phyloP scores from a whole-genome alignment of 2,329 filamentous ascomycete species.

The Arthrobotrys musiformis region DNA sequence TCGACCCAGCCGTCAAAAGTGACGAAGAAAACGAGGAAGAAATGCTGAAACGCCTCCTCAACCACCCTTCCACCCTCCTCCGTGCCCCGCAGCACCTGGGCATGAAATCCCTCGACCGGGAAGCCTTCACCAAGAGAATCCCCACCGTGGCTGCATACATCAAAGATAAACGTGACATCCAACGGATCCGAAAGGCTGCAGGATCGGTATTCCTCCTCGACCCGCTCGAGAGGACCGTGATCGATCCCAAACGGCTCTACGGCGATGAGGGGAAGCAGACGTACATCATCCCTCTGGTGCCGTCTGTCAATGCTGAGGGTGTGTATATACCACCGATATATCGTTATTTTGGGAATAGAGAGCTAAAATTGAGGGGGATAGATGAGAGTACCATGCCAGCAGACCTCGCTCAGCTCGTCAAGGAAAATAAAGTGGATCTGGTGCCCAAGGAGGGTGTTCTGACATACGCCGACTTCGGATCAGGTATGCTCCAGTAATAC shows the following conservation, averaged over 20 bases:
- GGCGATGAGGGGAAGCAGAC: conserved; percentile 25
- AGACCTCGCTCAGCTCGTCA: conserved; percentile 39
- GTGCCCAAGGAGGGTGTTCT: conserved; percentile 11
- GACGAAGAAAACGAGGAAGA: conserved; percentile 33
- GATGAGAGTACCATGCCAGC: conserved; percentile 11
- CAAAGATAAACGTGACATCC: conserved; percentile 78
- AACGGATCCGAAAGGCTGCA: conserved; percentile 71
- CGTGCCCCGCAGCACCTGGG: conserved; percentile 57
- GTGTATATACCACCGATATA: too few species aligned
- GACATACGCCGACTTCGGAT: conserved; percentile 56
- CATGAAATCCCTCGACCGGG: conserved; percentile 75
- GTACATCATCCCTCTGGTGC: conserved; percentile 30
- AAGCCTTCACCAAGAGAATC: conserved; percentile 81
- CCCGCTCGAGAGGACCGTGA: conserved; percentile 9
- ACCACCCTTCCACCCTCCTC: conserved; percentile 10
- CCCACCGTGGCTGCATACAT: conserved; percentile 82
- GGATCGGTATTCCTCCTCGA: conserved; percentile 63
- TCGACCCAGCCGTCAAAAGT: background rate
- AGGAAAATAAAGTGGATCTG: conserved; percentile 31
- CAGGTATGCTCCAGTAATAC: conserved; percentile 37
- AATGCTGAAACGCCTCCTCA: conserved; percentile 21
- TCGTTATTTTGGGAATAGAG: conserved; percentile 12
- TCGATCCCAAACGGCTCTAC: conserved; percentile 23
- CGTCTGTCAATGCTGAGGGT: conserved; percentile 68
- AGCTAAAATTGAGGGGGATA: conserved; percentile 15